These are phyloP conservation scores for Pseudopithomyces chartarum DNA, from an alignment of 2,329 filamentous ascomycete species.

Conservation along the genomic window DNA sequence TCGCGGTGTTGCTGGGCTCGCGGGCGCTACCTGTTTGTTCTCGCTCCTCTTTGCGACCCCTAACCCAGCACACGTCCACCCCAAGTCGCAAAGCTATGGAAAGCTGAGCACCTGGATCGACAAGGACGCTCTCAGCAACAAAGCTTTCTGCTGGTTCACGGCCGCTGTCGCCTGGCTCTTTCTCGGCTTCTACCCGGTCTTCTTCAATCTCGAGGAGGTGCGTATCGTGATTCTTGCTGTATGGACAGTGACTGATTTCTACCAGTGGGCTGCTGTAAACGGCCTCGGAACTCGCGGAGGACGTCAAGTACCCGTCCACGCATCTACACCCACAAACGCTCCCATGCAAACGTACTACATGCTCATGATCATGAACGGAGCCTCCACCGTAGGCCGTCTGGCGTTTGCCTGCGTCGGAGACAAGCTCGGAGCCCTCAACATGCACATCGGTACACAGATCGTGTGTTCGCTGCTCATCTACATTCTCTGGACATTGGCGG, in stretches of 20 bases:
- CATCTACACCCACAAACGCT: slow-evolving; percentile 23
- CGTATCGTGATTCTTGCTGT: slow-evolving; percentile 11
- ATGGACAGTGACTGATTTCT: slow-evolving; percentile 17
- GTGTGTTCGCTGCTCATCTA: slow-evolving; percentile 50
- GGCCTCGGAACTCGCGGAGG: slow-evolving; percentile 49
- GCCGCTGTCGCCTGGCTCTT: slow-evolving; percentile 54
- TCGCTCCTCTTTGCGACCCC: slow-evolving; percentile 51
- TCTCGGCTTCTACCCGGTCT: slow-evolving; percentile 58
- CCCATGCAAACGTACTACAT: slow-evolving; percentile 55
- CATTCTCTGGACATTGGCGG: slow-evolving; percentile 50
- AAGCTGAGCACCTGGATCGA: slow-evolving; percentile 51
- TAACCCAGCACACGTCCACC: slow-evolving; percentile 48
- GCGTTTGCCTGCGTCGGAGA: slow-evolving; percentile 53
- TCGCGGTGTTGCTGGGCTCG: slow-evolving; percentile 49
- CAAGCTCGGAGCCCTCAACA: slow-evolving; percentile 50
- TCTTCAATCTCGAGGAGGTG: slow-evolving; percentile 59
- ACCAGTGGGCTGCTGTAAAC: slow-evolving; percentile 51
- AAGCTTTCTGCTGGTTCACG: slow-evolving; percentile 51
- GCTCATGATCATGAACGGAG: slow-evolving; percentile 56
- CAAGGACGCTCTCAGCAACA: slow-evolving; percentile 49
- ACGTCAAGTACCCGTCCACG: slow-evolving; percentile 10
- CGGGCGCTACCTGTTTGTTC: slow-evolving; percentile 46
- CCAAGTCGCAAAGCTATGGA: slow-evolving; percentile 47
- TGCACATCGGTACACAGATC: slow-evolving; percentile 51
- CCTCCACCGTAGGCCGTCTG: slow-evolving; percentile 54